Conservation (phyloP, 2,329 filamentous ascomycete genomes). For the Xylariaceae sp. region DNA sequence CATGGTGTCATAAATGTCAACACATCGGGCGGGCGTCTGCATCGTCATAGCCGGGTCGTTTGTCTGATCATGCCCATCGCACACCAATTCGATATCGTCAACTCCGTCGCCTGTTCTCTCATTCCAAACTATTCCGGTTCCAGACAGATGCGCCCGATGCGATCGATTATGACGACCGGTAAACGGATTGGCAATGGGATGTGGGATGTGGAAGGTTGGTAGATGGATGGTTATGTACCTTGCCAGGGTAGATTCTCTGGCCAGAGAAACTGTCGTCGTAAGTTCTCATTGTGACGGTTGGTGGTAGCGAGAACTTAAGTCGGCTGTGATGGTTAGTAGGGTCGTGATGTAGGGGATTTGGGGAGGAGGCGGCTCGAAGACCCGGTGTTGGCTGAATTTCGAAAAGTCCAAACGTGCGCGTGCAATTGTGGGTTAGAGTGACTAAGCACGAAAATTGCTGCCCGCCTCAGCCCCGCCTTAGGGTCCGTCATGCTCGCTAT, state of each 20-base stretch:
- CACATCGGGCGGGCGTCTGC: slow-evolving; percentile 1
- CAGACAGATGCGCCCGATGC: slow-evolving; percentile 19
- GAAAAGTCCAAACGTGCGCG: slow-evolving; percentile 29
- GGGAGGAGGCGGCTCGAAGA: slow-evolving; percentile 20
- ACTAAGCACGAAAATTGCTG: slow-evolving; percentile 24
- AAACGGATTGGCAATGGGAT: slow-evolving; percentile 13
- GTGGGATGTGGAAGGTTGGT: not conserved
- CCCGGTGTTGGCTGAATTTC: slow-evolving; percentile 24
- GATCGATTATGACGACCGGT: slow-evolving; percentile 22
- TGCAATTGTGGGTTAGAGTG: slow-evolving; percentile 29
- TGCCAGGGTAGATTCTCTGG: slow-evolving; percentile 62
- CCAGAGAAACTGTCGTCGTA: slow-evolving; percentile 63
- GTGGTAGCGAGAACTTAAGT: slow-evolving; percentile 33
- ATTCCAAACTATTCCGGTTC: not conserved
- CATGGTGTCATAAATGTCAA: slow-evolving; percentile 8
- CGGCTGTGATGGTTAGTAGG: slow-evolving; percentile 35
- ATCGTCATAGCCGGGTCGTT: slow-evolving; percentile 4
- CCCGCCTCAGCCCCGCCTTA: slow-evolving; percentile 21
- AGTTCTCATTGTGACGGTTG: slow-evolving; percentile 54
- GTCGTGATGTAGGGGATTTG: slow-evolving; percentile 22
- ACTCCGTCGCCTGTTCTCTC: not conserved
- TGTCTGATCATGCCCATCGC: not conserved
- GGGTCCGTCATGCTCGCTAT: slow-evolving; percentile 23
- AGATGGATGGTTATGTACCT: slow-evolving; percentile 43
- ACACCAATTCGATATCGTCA: not conserved